Base-by-base conservation (phyloP, 2,329 filamentous ascomycete species). In the Monilinia polystroma region DNA sequence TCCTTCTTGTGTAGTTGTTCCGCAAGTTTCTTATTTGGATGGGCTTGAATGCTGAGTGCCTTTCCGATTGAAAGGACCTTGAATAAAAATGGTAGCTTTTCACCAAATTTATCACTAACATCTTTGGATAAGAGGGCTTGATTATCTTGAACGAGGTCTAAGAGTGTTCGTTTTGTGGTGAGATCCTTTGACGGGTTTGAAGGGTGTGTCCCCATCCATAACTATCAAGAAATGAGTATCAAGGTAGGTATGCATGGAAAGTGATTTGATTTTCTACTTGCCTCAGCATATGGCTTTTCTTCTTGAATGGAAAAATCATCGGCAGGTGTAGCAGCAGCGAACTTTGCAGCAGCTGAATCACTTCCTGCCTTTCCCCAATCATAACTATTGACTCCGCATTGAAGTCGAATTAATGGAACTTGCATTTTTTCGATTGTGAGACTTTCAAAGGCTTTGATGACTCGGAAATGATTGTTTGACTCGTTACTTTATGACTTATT, bases 201-300 rank as follows among this genome's bases (percentile, higher is more conserved):
- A 55, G 94, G 93, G 76, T 99, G 95, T 1, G 94, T 97, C 76
- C 95, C 95, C 95, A 99, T 99, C 95, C 95, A 99, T 75, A 99
- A 83, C 93, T 97, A 73, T 43, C 64, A 14, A 69, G 51, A 16
- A 43, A 69, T 73, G 29, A 73, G 69, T 56, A 68, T 56, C 20
- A 54, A 49, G 1, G 3, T 96, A 71, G 5, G 66, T 4, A 69
- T n/a, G 53, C 69, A 26, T 53, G 26, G 7, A 64, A 63, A 54
- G 26, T 55, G 41, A 32, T 4, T 20, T 55, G 41, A 35, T 4
- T n/a, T 14, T 5, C 11, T 4, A 57, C 58, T 51, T 77, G 93
- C 93, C 86, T 98, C 95, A 59, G 95, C 93, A 76, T 99, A 99
- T 43, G 95, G 94, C 80, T 92, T 95, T 73, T 96, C 90, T 63